Conservation (phyloP, 352 stramenopile genomes). For the Phytophthora ohioensis region DNA sequence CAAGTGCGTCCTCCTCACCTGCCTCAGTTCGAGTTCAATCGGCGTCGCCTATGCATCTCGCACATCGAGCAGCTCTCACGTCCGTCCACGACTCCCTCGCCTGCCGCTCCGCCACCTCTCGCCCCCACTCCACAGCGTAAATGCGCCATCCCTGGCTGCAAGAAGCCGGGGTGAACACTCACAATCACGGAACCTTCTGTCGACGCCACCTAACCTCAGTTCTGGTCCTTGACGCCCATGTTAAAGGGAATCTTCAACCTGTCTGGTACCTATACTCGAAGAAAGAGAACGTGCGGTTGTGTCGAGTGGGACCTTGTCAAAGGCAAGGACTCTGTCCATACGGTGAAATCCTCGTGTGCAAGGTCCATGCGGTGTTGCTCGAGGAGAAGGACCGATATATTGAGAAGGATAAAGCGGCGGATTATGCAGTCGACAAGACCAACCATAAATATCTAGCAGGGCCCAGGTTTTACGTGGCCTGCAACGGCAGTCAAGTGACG, state of each 20-base stretch:
- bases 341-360: neutral
- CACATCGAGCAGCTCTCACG: slow-evolving; percentile 13
- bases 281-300: neutral
- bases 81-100: neutral
- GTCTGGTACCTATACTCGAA: neutral
- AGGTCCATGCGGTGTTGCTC: neutral
- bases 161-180: neutral
- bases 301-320: slow-evolving; percentile 8
- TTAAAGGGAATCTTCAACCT: slow-evolving; percentile 3
- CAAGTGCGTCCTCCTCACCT: neutral
- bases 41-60: neutral
- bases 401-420: neutral
- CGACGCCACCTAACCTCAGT: neutral
- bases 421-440: neutral
- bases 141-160: slow-evolving; percentile 4
- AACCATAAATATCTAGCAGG: neutral
- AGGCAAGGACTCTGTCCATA: neutral
- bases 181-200: neutral
- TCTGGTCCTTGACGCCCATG: slow-evolving; percentile 3
- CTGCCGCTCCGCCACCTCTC: neutral
- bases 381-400: slow-evolving; percentile 3
- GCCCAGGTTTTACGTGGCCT: slow-evolving; percentile 2
- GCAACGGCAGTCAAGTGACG: neutral
- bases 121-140: no score
- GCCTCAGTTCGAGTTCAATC: slow-evolving; percentile 3